phyloP scores from a whole-genome alignment of 139 green algal species.

The Tetraselmis chui region DNA sequence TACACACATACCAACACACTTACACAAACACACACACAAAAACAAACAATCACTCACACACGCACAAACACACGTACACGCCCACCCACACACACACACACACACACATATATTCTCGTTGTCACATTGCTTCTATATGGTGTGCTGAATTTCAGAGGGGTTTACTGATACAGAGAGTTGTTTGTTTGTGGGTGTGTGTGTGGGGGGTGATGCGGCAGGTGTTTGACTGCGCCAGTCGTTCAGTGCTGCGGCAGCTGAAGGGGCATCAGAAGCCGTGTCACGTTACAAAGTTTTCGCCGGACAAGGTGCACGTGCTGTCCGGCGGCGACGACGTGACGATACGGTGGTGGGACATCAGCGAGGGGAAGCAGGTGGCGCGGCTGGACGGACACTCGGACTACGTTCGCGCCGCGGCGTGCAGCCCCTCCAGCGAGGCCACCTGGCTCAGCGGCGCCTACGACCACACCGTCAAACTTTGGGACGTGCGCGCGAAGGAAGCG shows the following conservation, averaged over 20 bases:
- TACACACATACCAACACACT: too few species aligned
- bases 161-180: too few species aligned
- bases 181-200: too few species aligned
- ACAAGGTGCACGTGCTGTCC: constrained; percentile 73
- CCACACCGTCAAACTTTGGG: constrained; percentile 79
- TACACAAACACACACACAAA: too few species aligned
- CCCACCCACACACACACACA: too few species aligned
- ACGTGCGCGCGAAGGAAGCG: constrained; percentile 43
- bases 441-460: constrained; percentile 77
- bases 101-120: too few species aligned
- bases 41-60: too few species aligned
- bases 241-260: constrained; percentile 82
- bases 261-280: constrained; percentile 66
- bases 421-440: constrained; percentile 37
- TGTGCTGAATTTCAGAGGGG: too few species aligned
- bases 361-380: constrained; percentile 45
- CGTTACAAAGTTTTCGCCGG: constrained; percentile 49
- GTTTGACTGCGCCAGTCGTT: constrained; percentile 69
- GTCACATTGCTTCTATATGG: too few species aligned
- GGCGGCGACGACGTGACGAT: constrained; percentile 77
- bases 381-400: constrained; percentile 84
- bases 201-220: too few species aligned
- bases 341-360: constrained; percentile 71
- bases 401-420: constrained; percentile 53
- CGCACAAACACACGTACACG: too few species aligned